Base-by-base conservation (phyloP, 768 basidiomycete species). In the Suillus sp. region DNA sequence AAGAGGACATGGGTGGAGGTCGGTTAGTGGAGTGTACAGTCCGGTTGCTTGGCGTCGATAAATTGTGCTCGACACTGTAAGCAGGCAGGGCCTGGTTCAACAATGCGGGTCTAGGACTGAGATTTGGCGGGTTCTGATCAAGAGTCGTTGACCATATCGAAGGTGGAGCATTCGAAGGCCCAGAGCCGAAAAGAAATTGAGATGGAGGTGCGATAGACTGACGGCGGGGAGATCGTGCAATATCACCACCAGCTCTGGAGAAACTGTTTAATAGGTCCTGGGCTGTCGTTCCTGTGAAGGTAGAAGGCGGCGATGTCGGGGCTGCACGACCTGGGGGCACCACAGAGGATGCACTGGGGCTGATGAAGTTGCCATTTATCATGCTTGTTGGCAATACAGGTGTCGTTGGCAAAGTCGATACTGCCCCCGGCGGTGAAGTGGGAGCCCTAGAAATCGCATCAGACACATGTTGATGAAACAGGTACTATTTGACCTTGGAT, bases 111-210 rank as follows among this genome's bases (percentile, higher is more conserved):
- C 51, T 61, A 8, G 60, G 48, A 35, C 9, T 25, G 32, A 48
- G 27, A 22, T 32, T 51, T 37, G 64, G 62, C 30, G 64, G 64
- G 58, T 78, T 76, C 61, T 85, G 84, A 64, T 86, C 87, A 3
- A 77, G 75, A 1, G 83, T 79, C 16, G 86, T 80, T 4, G 89
- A 86, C 90, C 90, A 91, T 45, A 91, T 91, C 1, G 86, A 90
- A 56, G 82, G 78, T 9, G 79, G 77, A n/a, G 75, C 75, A 67
- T 78, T 79, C 2, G 78, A 73, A 5, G 67, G 62, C 18, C 83
- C 83, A 8, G 83, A 80, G 25, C 85, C 82, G 66, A 90, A 87
- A 32, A 86, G 76, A 25, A 83, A 78, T 53, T 78, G 77, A 0
- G 84, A 55, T 79, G 72, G n/a, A 60, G 48, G 47, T 37, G 78